Base-by-base conservation (phyloP, 2,329 filamentous ascomycete species). In the Colletotrichum eremochloae region DNA sequence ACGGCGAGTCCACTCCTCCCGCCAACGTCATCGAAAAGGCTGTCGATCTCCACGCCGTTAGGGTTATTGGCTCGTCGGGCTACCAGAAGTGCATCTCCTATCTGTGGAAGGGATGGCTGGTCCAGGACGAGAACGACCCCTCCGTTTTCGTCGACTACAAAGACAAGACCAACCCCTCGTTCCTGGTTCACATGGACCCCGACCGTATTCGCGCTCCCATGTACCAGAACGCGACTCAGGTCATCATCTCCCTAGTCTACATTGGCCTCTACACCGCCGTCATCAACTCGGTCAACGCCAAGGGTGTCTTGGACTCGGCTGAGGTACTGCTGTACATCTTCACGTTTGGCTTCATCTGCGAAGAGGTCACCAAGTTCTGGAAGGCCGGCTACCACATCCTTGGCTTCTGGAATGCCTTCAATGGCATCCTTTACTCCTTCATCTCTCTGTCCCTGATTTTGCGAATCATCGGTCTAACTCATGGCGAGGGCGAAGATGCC, bases 401-500 rank as follows among this genome's bases (percentile, higher is more conserved):
- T 67, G 92, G 94, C 29, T 99, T 99, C 81, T 98, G 96, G 96
- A 98, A 97, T 78, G 93, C 93, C 33, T 97, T 99, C 86, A 99
- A 99, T 81, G 88, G 89, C 36, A 87, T 92, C 0, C 87, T 99
- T 0, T 99, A 99, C 81, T 82, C 88, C 0, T 86, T 98, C 1
- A 86, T 99, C 44, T 89, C 91, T 0, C 89, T 93, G 4, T 97
- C 94, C 3, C 92, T 99, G 74, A 84, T 93, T 53, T 84, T 95
- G 48, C 92, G 96, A 44, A 88, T 97, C 76, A 86, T 97, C 60
- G 96, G 95, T 2, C 85, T 97, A 12, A 87, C 87, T 11, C 90
- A 96, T 74, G 81, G 83, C 2, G 82, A 87, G 20, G 79, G 84
- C 0, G 78, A 86, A 15, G 83, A 88, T 20, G 76, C 84, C 50